Conservation (phyloP, 2,329 filamentous ascomycete genomes). For the Pyrenophora tritici-repentis region DNA sequence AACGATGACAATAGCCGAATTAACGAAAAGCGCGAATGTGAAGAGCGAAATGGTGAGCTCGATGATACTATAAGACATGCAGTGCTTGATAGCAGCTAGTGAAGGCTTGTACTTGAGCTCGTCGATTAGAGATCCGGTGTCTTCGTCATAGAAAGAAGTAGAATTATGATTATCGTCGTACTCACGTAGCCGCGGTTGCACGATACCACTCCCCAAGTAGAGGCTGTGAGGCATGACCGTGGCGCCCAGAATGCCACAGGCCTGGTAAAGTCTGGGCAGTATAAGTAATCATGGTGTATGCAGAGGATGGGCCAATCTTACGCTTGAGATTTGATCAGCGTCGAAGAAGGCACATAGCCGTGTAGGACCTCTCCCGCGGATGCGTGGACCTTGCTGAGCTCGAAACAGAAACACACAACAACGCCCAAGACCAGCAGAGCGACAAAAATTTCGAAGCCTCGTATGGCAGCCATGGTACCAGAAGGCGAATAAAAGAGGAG, state of each 20-base stretch:
- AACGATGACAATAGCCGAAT: slow-evolving; percentile 80
- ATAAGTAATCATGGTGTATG: slow-evolving; percentile 8
- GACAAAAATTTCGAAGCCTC: slow-evolving; percentile 61
- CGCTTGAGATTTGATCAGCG: slow-evolving; percentile 58
- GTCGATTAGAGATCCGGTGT: slow-evolving; percentile 39
- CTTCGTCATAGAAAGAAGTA: slow-evolving; percentile 4
- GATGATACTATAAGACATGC: slow-evolving; percentile 72
- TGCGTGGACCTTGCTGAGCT: slow-evolving; percentile 59
- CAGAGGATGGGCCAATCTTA: slow-evolving; percentile 22
- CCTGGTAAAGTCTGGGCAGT: slow-evolving; percentile 57
- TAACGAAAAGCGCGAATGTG: slow-evolving; percentile 83
- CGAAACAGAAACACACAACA: slow-evolving; percentile 62
- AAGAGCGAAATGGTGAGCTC: slow-evolving; percentile 76
- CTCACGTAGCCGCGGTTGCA: slow-evolving; percentile 56
- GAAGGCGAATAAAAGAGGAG: slow-evolving; percentile 61
- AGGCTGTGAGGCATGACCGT: slow-evolving; percentile 69
- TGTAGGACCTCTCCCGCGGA: slow-evolving; percentile 58
- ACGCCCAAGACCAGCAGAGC: slow-evolving; percentile 60
- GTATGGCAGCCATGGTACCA: slow-evolving; percentile 57
- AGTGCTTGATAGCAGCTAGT: slow-evolving; percentile 72
- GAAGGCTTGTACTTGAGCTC: slow-evolving; percentile 69
- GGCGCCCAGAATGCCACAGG: slow-evolving; percentile 76
- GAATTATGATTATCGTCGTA: slow-evolving; percentile 30
- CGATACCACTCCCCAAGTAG: slow-evolving; percentile 61
- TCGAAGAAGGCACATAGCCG: slow-evolving; percentile 60